These are phyloP conservation scores for Aspergillus wentii DNA, from an alignment of 495 filamentous ascomycete genomes.

Conservation along the genomic window DNA sequence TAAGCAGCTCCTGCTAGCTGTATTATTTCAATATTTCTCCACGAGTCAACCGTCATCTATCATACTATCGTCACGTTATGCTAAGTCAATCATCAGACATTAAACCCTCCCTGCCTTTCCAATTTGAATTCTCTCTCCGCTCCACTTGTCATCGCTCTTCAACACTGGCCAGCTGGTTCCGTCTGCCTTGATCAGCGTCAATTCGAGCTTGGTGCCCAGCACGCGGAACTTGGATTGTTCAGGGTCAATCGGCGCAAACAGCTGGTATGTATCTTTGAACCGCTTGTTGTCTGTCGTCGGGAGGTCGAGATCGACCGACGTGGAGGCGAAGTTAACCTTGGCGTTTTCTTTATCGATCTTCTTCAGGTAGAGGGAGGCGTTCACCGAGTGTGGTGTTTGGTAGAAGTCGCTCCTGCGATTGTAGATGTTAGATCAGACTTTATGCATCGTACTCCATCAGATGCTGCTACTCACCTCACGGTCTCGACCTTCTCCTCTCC, in stretches of 20 bases:
- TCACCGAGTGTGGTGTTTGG: constrained; percentile 80
- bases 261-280: constrained; percentile 66
- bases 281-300: constrained; percentile 81
- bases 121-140: constrained; percentile 77
- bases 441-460: background rate
- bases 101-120: constrained; percentile 69
- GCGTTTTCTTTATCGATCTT: constrained; percentile 85
- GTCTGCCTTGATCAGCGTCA: constrained; percentile 78
- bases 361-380: constrained; percentile 91
- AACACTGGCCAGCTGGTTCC: constrained; percentile 85
- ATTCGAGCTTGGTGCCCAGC: constrained; percentile 91
- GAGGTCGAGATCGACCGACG: constrained; percentile 67
- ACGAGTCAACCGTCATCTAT: too few species aligned
- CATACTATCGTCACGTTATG: background rate
- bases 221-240: constrained; percentile 75
- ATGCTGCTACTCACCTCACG: constrained; percentile 55
- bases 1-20: too few species aligned
- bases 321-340: constrained; percentile 59
- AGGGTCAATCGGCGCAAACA: constrained; percentile 73
- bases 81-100: constrained; percentile 3
- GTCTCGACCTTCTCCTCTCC: constrained; percentile 55
- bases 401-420: constrained; percentile 79
- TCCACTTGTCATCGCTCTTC: constrained; percentile 72
- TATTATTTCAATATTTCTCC: constrained; percentile 1
- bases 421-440: background rate